Evolutionary conservation across 495 filamentous ascomycete genomes (phyloP).

Genomic region (Lophium mytilinum): DNA sequence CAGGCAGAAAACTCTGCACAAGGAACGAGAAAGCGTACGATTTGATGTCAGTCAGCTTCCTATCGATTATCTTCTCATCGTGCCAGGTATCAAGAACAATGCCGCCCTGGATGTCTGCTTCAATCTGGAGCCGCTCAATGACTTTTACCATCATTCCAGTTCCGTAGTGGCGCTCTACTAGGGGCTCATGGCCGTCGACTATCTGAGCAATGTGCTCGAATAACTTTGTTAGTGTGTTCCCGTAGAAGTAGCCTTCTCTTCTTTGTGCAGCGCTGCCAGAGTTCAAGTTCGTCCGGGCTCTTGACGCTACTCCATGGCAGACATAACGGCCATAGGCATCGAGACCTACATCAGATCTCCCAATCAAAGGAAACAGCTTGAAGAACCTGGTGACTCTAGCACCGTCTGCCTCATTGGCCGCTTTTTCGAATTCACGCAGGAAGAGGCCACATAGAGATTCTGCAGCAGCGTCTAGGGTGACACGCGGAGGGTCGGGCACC

Average conservation of each 20-base stretch:
- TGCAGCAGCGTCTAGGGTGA: constrained; percentile 78
- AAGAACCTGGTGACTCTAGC: constrained; percentile 91
- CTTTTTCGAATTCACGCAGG: constrained; percentile 89
- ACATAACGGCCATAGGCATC: constrained; percentile 95
- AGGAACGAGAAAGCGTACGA: constrained; percentile 96
- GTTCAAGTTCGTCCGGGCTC: constrained; percentile 73
- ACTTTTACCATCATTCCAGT: constrained; percentile 89
- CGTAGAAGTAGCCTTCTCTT: constrained; percentile 79
- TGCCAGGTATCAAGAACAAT: constrained; percentile 93
- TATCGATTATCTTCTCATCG: constrained; percentile 75
- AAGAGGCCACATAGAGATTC: constrained; percentile 85
- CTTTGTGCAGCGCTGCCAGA: constrained; percentile 45
- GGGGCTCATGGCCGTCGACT: constrained; percentile 76
- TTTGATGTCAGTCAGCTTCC: constrained; percentile 85
- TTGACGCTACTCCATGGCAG: constrained; percentile 79
- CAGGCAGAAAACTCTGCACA: constrained; percentile 83
- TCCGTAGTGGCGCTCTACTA: constrained; percentile 93
- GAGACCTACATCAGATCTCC: constrained; percentile 76
- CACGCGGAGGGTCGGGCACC: constrained; percentile 80
- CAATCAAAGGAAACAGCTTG: constrained; percentile 94
- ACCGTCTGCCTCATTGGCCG: constrained; percentile 74
- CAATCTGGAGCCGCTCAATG: constrained; percentile 84
- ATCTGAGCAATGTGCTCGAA: constrained; percentile 98
- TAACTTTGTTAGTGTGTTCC: constrained; percentile 77
- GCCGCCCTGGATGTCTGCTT: constrained; percentile 95